phyloP scores from a whole-genome alignment of 352 stramenopile species.

The Phytophthora syringae region DNA sequence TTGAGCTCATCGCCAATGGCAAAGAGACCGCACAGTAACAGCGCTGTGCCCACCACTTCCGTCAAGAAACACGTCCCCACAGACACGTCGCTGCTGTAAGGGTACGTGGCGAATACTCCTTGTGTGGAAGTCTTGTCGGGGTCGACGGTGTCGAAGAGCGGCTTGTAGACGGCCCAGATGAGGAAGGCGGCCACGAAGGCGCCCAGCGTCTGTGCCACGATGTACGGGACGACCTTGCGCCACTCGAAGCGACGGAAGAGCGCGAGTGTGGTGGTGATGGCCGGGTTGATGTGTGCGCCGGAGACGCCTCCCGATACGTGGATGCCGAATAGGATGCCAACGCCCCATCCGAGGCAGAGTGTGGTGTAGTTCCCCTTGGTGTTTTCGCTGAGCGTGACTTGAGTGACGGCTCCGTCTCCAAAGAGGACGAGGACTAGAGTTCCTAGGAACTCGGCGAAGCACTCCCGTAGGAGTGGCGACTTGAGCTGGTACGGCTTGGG shows the following conservation, averaged over 20 bases:
- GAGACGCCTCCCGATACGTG: constrained; percentile 55
- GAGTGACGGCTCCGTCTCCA: constrained; percentile 62
- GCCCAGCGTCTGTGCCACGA: constrained; percentile 48
- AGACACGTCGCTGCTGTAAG: constrained; percentile 39
- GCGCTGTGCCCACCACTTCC: constrained; percentile 62
- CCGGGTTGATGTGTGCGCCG: constrained; percentile 66
- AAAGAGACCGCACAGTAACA: constrained; percentile 68
- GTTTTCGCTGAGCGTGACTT: constrained; percentile 54
- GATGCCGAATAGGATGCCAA: constrained; percentile 68
- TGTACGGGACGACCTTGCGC: constrained; percentile 49
- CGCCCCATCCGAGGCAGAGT: constrained; percentile 63
- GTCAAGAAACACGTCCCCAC: constrained; percentile 64
- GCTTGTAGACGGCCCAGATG: constrained; percentile 63
- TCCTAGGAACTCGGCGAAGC: constrained; percentile 67
- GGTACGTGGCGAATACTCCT: constrained; percentile 57
- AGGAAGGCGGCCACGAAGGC: constrained; percentile 52
- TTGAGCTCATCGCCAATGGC: constrained; percentile 65
- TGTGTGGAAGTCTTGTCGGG: constrained; percentile 41
- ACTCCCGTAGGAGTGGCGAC: constrained; percentile 50
- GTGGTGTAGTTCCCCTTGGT: constrained; percentile 62
- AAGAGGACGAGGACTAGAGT: constrained; percentile 66
- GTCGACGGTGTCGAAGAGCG: constrained; percentile 52
- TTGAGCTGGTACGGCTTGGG: constrained; percentile 46
- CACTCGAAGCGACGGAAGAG: constrained; percentile 55
- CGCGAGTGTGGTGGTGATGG: constrained; percentile 58